Evolutionary conservation across 441 rosid genomes (phyloP), one percentile per base, ranked within the genome.

Genomic region (Bocquillonia castaneifolia): DNA sequence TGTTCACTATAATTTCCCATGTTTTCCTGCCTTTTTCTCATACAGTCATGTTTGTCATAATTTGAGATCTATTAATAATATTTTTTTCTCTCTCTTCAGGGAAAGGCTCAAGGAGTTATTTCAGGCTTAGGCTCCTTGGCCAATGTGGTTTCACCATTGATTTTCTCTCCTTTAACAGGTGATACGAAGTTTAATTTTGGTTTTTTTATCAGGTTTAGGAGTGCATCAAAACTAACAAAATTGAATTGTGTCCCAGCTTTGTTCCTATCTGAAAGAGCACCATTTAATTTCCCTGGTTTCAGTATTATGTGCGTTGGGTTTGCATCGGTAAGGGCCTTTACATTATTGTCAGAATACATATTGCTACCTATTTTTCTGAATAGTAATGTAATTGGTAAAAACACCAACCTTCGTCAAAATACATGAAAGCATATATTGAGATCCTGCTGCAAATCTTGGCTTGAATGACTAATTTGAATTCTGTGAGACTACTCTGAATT

Each of bases 71-170:
- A 17, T 29, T 51, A 17, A 29, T 50, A n/a, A 15, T 13, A 13
- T 9, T 36, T 26, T 17, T 56, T 8, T 28, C 47, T 37, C 22
- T 3, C 36, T 66, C 56, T 71, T 31, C 83, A 90, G 98, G 97
- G 98, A n/a, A 92, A 83, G 83, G 92, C 91, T 69, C 98, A 92
- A 78, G 97, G 98, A 26, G 80, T 89, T 69, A 86, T 90, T 70
- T 86, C 97, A 50, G 91, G 97, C 71, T 84, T 93, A 66, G 76
- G 86, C 63, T 84, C 96, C 18, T 79, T 93, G 52, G 92, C 98
- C 18, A 78, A 83, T 58, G 83, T 90, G 47, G 66, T 89, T 51
- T 86, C 94, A 72, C 97, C 98, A 10, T 61, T 93, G 52, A 71
- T 64, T 22, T 88, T 93, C 81, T 88, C 96, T 50, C 93, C 98